Percentiles rank a stretch among this genome's conserved stretches.
phyloP scores from a whole-genome alignment of 1,284 basidiomycete species.

The Ganoderma resinaceum region DNA sequence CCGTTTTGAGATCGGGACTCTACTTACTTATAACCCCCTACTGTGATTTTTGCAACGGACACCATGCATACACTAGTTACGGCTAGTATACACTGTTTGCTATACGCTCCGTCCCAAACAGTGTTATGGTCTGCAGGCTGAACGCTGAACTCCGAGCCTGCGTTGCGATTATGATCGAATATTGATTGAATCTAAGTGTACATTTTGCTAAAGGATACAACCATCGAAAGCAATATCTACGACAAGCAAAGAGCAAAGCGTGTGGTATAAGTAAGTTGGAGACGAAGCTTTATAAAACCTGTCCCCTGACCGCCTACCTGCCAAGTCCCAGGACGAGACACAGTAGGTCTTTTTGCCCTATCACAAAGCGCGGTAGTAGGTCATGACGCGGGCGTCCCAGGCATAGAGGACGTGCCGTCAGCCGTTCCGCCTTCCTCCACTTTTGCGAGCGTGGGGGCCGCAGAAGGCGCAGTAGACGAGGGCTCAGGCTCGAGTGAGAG shows the following conservation, averaged over 20 bases:
- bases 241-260: not conserved
- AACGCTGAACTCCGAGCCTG: not conserved
- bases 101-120: too few species aligned
- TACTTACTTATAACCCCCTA: too few species aligned
- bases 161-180: not conserved
- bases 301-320: not conserved
- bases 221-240: not conserved
- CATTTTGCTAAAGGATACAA: slow-evolving; percentile 2
- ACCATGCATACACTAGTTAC: too few species aligned
- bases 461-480: not conserved
- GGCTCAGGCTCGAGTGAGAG: not conserved
- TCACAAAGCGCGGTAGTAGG: not conserved
- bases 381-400: not conserved
- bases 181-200: not conserved
- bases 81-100: too few species aligned
- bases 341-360: not conserved
- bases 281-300: not conserved
- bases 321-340: not conserved
- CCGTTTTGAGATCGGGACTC: too few species aligned
- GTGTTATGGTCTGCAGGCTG: too few species aligned
- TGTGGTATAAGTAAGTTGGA: not conserved
- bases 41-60: too few species aligned
- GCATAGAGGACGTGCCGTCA: not conserved
- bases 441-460: not conserved
- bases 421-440: not conserved